A percentile compares a stretch with the other conserved stretches of the same genome.
Evolutionary conservation across 208 protist genomes (phyloP).

Genomic region (Naegleria lovaniensis): DNA sequence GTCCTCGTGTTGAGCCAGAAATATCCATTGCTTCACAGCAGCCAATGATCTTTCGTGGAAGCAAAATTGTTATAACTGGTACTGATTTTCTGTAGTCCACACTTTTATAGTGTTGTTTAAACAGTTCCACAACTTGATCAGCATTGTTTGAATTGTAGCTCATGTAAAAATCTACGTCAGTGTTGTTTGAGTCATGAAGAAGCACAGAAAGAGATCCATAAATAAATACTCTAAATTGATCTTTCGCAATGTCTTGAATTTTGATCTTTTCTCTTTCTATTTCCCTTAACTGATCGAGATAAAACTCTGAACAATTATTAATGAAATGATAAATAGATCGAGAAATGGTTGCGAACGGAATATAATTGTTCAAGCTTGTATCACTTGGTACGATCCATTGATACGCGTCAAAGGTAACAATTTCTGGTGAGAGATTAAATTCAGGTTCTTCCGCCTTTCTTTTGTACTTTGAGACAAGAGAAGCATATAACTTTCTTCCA

Average conservation of each 20-base stretch:
- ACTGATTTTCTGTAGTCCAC: background rate
- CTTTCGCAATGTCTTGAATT: background rate
- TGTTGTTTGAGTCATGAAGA: background rate
- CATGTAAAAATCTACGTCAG: background rate
- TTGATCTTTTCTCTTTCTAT: background rate
- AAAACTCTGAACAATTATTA: too few relatives aligned
- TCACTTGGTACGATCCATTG: too few relatives aligned
- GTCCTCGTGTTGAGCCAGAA: background rate
- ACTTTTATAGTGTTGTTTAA: background rate
- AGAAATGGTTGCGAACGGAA: too few relatives aligned
- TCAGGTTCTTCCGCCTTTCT: too few relatives aligned
- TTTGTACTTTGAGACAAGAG: too few relatives aligned
- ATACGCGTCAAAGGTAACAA: too few relatives aligned
- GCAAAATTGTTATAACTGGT: background rate
- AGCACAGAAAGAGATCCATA: background rate
- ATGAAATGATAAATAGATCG: too few relatives aligned
- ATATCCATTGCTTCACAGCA: background rate
- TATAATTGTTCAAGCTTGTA: too few relatives aligned
- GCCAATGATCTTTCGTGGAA: background rate
- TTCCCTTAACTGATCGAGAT: too few relatives aligned
- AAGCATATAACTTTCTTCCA: too few relatives aligned
- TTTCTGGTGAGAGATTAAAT: too few relatives aligned
- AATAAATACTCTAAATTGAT: background rate
- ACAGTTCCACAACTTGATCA: background rate
- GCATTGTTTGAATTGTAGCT: background rate